phyloP scores from a whole-genome alignment of 2,329 filamentous ascomycete species.

The Diaporthe humulicola region DNA sequence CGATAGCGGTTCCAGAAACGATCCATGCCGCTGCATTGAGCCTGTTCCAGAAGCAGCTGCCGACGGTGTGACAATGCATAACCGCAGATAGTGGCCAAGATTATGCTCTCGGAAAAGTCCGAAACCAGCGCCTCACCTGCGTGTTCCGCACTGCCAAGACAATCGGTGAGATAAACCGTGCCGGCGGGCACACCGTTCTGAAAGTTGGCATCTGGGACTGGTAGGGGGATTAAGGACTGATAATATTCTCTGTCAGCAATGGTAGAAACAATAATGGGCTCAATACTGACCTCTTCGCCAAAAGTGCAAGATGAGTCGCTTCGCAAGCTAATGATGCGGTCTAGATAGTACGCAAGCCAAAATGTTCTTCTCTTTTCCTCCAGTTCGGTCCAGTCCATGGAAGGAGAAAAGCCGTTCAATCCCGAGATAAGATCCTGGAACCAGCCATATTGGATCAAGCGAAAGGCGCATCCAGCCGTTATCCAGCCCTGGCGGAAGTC shows the following conservation, averaged over 20 bases:
- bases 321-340: constrained; percentile 11
- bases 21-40: neutral
- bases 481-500: neutral
- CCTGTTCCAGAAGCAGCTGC: neutral
- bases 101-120: constrained; percentile 10
- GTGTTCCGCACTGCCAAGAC: neutral
- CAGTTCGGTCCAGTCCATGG: neutral
- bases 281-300: neutral
- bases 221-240: neutral
- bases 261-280: no score
- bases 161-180: neutral
- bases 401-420: neutral
- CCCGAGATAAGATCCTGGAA: neutral
- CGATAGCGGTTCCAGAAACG: constrained; percentile 1
- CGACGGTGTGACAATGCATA: neutral
- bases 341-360: constrained; percentile 1
- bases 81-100: neutral
- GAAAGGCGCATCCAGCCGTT: neutral
- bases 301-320: constrained; percentile 1
- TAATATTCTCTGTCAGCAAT: neutral
- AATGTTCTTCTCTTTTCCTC: constrained; percentile 5
- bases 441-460: neutral
- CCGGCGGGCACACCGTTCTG: neutral
- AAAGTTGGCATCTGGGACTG: neutral
- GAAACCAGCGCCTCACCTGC: neutral